These are phyloP conservation scores for Pichia sp. DNA, from an alignment of 1,139 yeast genomes.

Conservation along the genomic window DNA sequence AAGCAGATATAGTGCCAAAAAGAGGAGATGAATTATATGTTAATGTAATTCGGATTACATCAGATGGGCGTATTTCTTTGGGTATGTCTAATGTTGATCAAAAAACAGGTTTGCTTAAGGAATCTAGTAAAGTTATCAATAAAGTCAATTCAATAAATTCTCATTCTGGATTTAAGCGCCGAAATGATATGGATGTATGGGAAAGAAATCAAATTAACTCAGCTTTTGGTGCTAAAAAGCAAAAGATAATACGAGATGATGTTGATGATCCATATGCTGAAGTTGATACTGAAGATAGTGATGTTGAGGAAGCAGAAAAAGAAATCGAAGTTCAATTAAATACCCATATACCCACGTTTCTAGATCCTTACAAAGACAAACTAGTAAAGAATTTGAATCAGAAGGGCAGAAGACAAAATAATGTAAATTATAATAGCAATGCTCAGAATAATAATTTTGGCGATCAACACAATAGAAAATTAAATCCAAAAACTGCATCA, in stretches of 20 bases:
- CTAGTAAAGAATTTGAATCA: background rate
- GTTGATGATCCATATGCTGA: conserved; percentile 41
- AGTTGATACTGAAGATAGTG: conserved; percentile 24
- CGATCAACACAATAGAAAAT: background rate
- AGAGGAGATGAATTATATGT: conserved; percentile 62
- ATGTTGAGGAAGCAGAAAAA: conserved; percentile 41
- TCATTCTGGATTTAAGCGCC: conserved; percentile 33
- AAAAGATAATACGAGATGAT: conserved; percentile 11
- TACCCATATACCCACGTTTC: conserved; percentile 64
- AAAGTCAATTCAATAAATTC: background rate
- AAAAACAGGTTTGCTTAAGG: conserved; percentile 44
- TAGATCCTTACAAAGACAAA: conserved; percentile 43
- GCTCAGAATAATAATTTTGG: background rate
- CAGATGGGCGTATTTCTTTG: conserved; percentile 49
- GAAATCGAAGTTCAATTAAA: conserved; percentile 70
- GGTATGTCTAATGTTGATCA: conserved; percentile 78
- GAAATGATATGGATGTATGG: conserved; percentile 88
- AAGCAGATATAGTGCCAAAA: conserved; percentile 48
- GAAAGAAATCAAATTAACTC: conserved; percentile 59
- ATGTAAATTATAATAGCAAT: background rate
- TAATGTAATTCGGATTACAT: conserved; percentile 36
- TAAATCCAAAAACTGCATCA: conserved; percentile 30
- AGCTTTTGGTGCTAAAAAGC: conserved; percentile 27
- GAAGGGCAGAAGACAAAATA: background rate
- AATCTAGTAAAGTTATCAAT: background rate